Evolutionary conservation across 139 green algal species (phyloP).

Genomic region (Volvox africanus): DNA sequence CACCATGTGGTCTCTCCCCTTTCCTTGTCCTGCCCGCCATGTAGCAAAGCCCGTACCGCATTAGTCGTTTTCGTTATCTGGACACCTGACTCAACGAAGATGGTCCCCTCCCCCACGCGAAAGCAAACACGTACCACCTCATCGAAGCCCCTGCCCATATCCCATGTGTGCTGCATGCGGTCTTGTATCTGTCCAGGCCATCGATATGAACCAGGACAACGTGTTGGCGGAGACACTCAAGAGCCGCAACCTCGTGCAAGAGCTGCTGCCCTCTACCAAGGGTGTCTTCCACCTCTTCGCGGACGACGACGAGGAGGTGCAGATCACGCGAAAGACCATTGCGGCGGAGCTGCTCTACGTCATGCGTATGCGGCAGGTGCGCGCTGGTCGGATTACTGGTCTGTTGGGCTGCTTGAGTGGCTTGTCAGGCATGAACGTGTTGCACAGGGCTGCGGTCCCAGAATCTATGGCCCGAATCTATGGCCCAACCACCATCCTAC

Average conservation of each 20-base stretch:
- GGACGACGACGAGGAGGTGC: conserved; percentile 55
- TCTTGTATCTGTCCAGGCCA: conserved; percentile 46
- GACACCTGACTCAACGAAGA: too few species aligned
- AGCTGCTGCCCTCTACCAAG: conserved; percentile 32
- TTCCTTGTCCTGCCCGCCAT: too few species aligned
- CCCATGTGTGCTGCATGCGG: too few species aligned
- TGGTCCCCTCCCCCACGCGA: too few species aligned
- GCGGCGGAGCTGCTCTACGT: conserved; percentile 39
- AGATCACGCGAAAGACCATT: conserved; percentile 39
- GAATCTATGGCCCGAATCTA: background rate
- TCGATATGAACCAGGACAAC: conserved; percentile 81
- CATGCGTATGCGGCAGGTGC: conserved; percentile 34
- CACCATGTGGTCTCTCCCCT: too few species aligned
- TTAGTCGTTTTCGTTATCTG: too few species aligned
- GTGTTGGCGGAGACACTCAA: conserved; percentile 87
- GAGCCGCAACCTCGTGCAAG: conserved; percentile 69
- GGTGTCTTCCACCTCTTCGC: conserved; percentile 45
- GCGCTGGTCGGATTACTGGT: background rate
- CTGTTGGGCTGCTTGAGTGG: too few species aligned
- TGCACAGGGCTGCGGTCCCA: background rate
- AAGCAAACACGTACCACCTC: too few species aligned
- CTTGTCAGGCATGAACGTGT: too few species aligned
- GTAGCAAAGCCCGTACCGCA: too few species aligned
- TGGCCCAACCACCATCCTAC: background rate
- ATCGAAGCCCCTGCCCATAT: too few species aligned